Percentiles rank a stretch among this genome's conserved stretches.
Evolutionary conservation across 2,329 filamentous ascomycete genomes (phyloP).

Genomic region (Hymenoscyphus occultus): DNA sequence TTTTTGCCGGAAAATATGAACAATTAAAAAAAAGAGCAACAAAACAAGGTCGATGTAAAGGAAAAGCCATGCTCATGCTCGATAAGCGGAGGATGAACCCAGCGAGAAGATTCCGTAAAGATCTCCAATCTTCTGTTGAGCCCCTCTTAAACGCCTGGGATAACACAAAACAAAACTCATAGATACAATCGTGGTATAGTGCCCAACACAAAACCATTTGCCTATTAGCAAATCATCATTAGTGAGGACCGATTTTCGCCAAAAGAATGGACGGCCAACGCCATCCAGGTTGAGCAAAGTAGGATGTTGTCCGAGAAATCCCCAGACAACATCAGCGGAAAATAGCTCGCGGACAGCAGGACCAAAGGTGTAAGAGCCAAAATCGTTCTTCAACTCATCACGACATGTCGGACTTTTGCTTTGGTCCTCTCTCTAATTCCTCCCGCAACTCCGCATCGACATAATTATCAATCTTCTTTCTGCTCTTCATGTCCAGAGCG

Average conservation of each 20-base stretch:
- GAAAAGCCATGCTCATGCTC: slow-evolving; percentile 29
- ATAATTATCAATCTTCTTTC: slow-evolving; percentile 52
- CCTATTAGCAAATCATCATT: slow-evolving; percentile 23
- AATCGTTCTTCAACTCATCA: slow-evolving; percentile 18
- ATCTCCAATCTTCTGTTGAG: slow-evolving; percentile 35
- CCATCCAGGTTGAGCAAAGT: slow-evolving; percentile 10
- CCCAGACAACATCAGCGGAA: background rate
- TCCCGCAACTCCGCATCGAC: slow-evolving; percentile 50
- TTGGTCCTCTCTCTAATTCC: slow-evolving; percentile 44
- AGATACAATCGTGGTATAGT: slow-evolving; percentile 33
- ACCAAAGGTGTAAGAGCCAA: slow-evolving; percentile 12
- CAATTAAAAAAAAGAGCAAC: slow-evolving; percentile 30
- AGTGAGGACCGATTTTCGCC: slow-evolving; percentile 5
- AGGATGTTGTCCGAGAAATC: slow-evolving; percentile 8
- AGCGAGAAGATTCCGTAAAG: slow-evolving; percentile 26
- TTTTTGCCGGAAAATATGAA: slow-evolving; percentile 30
- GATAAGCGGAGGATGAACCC: slow-evolving; percentile 22
- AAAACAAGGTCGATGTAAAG: slow-evolving; percentile 14
- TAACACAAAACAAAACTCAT: slow-evolving; percentile 32
- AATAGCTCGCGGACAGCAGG: slow-evolving; percentile 14
- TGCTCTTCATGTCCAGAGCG: slow-evolving; percentile 52
- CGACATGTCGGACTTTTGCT: slow-evolving; percentile 25
- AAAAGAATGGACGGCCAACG: slow-evolving; percentile 17
- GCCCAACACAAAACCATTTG: slow-evolving; percentile 22
- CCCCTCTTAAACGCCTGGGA: slow-evolving; percentile 35